These are phyloP conservation scores for Albatrellus ellisii DNA, from an alignment of 768 basidiomycete genomes.

Conservation along the genomic window DNA sequence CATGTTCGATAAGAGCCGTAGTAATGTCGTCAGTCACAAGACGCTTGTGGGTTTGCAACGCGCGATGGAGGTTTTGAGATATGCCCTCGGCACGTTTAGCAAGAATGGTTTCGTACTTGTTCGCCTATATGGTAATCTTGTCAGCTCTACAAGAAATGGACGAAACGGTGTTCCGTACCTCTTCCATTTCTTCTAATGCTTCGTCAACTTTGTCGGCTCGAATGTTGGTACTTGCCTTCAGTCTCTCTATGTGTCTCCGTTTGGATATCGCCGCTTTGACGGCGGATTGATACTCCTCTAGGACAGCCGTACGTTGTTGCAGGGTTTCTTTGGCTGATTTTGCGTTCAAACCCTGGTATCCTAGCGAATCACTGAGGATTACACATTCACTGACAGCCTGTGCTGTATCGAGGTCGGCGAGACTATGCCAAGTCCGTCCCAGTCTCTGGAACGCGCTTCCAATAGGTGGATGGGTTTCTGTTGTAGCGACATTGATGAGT, in stretches of 20 bases:
- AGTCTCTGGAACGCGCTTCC: conserved; percentile 76
- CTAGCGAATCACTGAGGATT: conserved; percentile 88
- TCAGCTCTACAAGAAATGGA: not conserved
- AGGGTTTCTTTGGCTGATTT: conserved; percentile 92
- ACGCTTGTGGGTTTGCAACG: conserved; percentile 73
- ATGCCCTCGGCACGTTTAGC: conserved; percentile 84
- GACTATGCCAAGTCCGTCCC: conserved; percentile 76
- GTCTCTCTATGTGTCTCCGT: conserved; percentile 77
- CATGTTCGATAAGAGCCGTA: conserved; percentile 83
- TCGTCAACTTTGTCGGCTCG: conserved; percentile 80
- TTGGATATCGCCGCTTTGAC: conserved; percentile 91
- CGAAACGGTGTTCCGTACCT: conserved; percentile 34
- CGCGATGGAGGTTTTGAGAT: conserved; percentile 83
- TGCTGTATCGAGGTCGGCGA: conserved; percentile 81
- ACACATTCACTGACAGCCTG: conserved; percentile 93
- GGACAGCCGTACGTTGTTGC: conserved; percentile 74
- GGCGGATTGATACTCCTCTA: conserved; percentile 91
- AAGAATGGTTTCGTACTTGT: conserved; percentile 77
- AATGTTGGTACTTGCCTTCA: conserved; percentile 80
- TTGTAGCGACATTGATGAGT: conserved; percentile 76
- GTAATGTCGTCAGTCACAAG: conserved; percentile 88
- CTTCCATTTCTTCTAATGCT: conserved; percentile 85
- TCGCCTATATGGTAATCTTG: conserved; percentile 46
- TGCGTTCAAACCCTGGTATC: conserved; percentile 96
- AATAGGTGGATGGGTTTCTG: conserved; percentile 77